Evolutionary conservation across 78 protist species (phyloP).

Genomic region (Isochrysis galbana): DNA sequence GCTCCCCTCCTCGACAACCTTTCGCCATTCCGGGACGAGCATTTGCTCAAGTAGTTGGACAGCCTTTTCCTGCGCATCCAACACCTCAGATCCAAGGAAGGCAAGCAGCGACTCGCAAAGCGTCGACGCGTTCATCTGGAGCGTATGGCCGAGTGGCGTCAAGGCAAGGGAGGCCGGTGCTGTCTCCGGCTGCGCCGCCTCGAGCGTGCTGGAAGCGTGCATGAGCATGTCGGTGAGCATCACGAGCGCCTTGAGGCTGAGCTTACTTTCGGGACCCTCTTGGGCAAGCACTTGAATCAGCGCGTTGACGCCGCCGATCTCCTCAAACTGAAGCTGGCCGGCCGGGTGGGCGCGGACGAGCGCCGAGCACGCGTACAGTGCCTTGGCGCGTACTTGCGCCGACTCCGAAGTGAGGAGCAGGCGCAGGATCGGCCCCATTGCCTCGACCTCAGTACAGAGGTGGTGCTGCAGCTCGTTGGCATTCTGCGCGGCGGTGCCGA

Average conservation of each 20-base stretch:
- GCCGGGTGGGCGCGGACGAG: neutral
- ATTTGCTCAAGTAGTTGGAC: neutral
- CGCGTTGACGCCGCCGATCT: neutral
- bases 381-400: neutral
- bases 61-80: neutral
- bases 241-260: neutral
- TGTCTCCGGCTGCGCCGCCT: neutral
- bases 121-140: neutral
- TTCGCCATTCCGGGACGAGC: neutral
- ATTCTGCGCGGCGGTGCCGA: neutral
- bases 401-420: neutral
- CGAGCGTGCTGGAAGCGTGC: neutral
- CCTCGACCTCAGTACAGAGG: neutral
- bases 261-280: too few relatives aligned
- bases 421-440: neutral
- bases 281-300: neutral
- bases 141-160: neutral
- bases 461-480: neutral
- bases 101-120: neutral
- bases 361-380: neutral
- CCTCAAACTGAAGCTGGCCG: neutral
- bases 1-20: neutral
- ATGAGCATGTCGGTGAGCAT: neutral
- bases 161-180: neutral
- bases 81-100: neutral